Conservation (phyloP, 2,329 filamentous ascomycete species). For the Neocucurbitaria cava region DNA sequence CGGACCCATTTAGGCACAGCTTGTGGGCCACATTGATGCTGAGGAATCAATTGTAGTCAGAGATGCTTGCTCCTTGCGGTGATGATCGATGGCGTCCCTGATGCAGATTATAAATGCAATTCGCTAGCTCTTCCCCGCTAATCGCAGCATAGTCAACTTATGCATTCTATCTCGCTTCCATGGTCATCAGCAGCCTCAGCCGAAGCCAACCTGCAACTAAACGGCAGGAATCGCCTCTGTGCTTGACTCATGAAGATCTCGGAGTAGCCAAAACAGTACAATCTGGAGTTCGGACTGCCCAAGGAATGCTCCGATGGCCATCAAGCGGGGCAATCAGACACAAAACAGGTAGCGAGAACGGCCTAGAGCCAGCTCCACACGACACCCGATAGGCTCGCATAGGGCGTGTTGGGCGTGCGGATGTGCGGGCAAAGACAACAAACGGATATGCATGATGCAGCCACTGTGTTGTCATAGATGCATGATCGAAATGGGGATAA, state of each 20-base stretch:
- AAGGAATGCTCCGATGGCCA: neutral
- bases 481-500: conserved; percentile 9
- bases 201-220: neutral
- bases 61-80: no score
- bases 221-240: neutral
- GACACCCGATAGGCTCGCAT: neutral
- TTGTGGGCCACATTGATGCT: no score
- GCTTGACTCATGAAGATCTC: neutral
- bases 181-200: neutral
- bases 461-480: neutral
- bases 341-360: neutral
- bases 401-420: neutral
- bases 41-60: no score
- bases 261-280: neutral
- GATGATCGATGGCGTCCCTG: no score
- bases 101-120: no score
- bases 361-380: neutral
- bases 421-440: neutral
- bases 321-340: neutral
- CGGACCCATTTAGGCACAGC: no score
- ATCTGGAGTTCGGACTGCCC: neutral
- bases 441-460: neutral
- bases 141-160: neutral
- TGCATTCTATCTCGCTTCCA: neutral
- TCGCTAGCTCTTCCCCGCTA: no score